Evolutionary conservation across 2,329 filamentous ascomycete genomes (phyloP).

Genomic region (Hypoxylon sp.): DNA sequence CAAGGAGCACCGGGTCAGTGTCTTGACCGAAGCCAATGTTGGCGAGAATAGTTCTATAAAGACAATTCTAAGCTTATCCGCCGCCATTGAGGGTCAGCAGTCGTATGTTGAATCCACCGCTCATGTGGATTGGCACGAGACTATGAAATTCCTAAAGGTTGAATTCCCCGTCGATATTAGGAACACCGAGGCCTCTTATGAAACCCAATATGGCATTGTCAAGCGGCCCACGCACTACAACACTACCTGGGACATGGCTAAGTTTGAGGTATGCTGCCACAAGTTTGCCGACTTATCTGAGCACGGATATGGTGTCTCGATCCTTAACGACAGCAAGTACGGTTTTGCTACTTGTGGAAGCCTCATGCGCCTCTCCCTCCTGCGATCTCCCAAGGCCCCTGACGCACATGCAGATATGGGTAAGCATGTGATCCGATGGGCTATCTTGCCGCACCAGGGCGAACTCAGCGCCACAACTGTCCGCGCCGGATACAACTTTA

Average conservation of each 20-base stretch:
- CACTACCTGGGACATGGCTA: slow-evolving; percentile 96
- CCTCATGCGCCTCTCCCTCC: slow-evolving; percentile 85
- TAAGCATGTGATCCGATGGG: slow-evolving; percentile 85
- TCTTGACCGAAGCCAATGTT: slow-evolving; percentile 86
- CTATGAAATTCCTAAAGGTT: slow-evolving; percentile 97
- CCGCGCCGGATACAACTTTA: slow-evolving; percentile 87
- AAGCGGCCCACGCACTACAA: slow-evolving; percentile 96
- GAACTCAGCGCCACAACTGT: slow-evolving; percentile 76
- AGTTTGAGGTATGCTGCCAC: slow-evolving; percentile 96
- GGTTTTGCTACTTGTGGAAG: slow-evolving; percentile 91
- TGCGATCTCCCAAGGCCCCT: slow-evolving; percentile 89
- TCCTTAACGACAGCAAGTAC: slow-evolving; percentile 95
- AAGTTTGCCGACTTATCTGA: slow-evolving; percentile 93
- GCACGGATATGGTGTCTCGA: slow-evolving; percentile 86
- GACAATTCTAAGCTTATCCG: slow-evolving; percentile 82
- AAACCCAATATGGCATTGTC: slow-evolving; percentile 92
- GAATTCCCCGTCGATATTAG: slow-evolving; percentile 94
- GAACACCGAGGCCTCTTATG: slow-evolving; percentile 93
- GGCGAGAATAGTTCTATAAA: slow-evolving; percentile 87
- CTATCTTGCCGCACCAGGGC: slow-evolving; percentile 85
- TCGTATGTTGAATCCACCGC: slow-evolving; percentile 80
- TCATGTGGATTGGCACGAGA: slow-evolving; percentile 96
- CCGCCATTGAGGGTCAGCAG: slow-evolving; percentile 69
- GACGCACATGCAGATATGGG: slow-evolving; percentile 97
- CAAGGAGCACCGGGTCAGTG: slow-evolving; percentile 78